These are phyloP conservation scores for Tolypocladium album DNA, from an alignment of 2,329 filamentous ascomycete genomes.

Conservation along the genomic window DNA sequence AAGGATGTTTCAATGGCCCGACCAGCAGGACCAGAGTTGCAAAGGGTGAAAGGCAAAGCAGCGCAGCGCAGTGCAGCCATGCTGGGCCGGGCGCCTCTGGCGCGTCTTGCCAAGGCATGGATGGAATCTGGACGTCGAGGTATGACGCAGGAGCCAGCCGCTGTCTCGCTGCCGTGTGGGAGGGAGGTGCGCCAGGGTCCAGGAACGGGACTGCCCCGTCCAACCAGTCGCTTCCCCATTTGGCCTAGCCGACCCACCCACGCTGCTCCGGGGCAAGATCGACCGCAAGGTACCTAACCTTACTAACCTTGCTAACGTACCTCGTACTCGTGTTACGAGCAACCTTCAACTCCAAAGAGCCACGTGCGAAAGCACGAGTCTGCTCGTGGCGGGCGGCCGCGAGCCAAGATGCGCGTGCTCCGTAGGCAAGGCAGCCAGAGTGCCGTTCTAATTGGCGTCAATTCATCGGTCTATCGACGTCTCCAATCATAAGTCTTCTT, in stretches of 20 bases:
- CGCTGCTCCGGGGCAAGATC: too few relatives aligned
- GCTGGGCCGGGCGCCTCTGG: background rate
- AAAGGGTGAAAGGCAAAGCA: background rate
- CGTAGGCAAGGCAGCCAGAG: too few relatives aligned
- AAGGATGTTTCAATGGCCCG: constrained; percentile 1
- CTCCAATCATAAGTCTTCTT: constrained; percentile 9
- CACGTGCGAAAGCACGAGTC: too few relatives aligned
- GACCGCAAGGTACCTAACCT: too few relatives aligned
- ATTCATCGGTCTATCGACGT: constrained; percentile 12
- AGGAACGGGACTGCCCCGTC: constrained; percentile 1
- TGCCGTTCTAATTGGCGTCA: background rate
- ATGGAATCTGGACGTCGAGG: background rate
- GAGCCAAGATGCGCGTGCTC: background rate
- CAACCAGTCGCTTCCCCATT: background rate
- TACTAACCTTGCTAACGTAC: too few relatives aligned
- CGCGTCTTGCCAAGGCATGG: background rate
- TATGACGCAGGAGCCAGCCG: constrained; percentile 8
- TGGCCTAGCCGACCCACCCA: background rate
- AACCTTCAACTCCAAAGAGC: too few relatives aligned
- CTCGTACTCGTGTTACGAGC: too few relatives aligned
- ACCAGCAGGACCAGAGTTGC: constrained; percentile 4
- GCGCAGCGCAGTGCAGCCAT: background rate
- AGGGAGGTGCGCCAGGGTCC: constrained; percentile 4
- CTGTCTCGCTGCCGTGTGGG: background rate
- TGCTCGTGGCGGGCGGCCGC: too few relatives aligned